Evolutionary conservation across 2,329 filamentous ascomycete species (phyloP), one percentile per base, ranked within the genome.

Genomic region (Penicillium aurantiogriseum): DNA sequence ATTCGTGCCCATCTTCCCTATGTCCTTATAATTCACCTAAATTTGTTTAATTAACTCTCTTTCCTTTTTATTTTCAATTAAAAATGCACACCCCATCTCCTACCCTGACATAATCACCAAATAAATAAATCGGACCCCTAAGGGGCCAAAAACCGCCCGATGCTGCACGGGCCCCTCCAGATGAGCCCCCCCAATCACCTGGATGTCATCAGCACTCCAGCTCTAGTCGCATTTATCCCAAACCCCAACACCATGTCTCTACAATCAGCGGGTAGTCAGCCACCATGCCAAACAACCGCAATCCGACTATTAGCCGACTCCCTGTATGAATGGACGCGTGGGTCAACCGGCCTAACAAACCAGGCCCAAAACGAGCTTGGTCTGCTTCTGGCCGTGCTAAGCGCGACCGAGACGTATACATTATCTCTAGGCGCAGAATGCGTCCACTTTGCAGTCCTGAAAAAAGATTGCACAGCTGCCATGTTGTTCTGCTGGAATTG

Each of bases 301-400:
- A 29, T 64, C 45, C 54, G 54, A 25, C 60, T 54, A 11, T 44
- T 65, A 29, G 54, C 51, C 25, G 50, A 46, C 35, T 56, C 54
- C 9, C 58, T 65, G 5, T 61, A 61, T 33, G 45, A 63, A 40
- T 58, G 56, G 36, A 64, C 56, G 31, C 40, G 52, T n/a, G 19
- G 33, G 10, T 58, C 61, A 29, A 48, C 56, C 4, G 51, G 57
- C 11, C 40, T 58, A 11, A 52, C 57, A n/a, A 64, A 54, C 36
- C 62, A 61, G 31, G 51, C 50, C 5, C 50, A 56, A 4, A 55
- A 57, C 25, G 63, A 65, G 29, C 52, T 65, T n/a, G 50, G 39
- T 7, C 38, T 64, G 25, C 56, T 65, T 23, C 43, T 58, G 17
- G 25, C 46, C 1, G 46, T 60, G 4, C 21, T 63, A 8, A 19